A percentile compares a stretch with the other conserved stretches of the same genome.
These are phyloP conservation scores for Rhodofomes roseus DNA, from an alignment of 1,284 basidiomycete species.

Conservation along the genomic window DNA sequence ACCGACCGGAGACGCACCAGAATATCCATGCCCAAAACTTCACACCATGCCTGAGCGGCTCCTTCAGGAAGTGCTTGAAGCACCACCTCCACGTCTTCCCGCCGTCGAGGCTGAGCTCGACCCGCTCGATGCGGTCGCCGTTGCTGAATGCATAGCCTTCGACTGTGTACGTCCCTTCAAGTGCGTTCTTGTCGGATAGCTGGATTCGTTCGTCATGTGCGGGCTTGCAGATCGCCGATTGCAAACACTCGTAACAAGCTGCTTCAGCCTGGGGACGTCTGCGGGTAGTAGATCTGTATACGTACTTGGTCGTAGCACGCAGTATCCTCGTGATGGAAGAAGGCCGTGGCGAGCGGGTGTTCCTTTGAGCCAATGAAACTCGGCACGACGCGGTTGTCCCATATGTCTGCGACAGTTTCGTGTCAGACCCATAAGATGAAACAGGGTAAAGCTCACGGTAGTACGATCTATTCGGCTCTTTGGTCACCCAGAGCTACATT, in stretches of 20 bases:
- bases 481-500: constrained; percentile 17
- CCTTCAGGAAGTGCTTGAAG: constrained; percentile 16
- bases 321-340: constrained; percentile 19
- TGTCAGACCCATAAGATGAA: background rate
- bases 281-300: background rate
- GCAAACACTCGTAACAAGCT: constrained; percentile 11
- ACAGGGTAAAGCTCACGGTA: constrained; percentile 14
- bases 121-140: constrained; percentile 17
- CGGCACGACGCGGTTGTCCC: constrained; percentile 23
- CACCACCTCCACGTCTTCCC: constrained; percentile 23
- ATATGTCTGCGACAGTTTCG: constrained; percentile 10
- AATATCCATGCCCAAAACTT: constrained; percentile 26
- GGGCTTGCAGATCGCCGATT: constrained; percentile 22
- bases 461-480: constrained; percentile 18
- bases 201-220: constrained; percentile 16
- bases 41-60: constrained; percentile 18
- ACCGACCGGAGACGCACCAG: constrained; percentile 14
- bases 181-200: constrained; percentile 1
- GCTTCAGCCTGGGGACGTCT: too few species aligned
- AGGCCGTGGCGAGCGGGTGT: constrained; percentile 15
- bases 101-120: constrained; percentile 21
- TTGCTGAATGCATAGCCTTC: constrained; percentile 22
- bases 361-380: constrained; percentile 19
- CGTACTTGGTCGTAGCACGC: constrained; percentile 19
- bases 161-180: constrained; percentile 13